These are phyloP conservation scores for Pyrus communis DNA, from an alignment of 306 rosid genomes.

Conservation along the genomic window DNA sequence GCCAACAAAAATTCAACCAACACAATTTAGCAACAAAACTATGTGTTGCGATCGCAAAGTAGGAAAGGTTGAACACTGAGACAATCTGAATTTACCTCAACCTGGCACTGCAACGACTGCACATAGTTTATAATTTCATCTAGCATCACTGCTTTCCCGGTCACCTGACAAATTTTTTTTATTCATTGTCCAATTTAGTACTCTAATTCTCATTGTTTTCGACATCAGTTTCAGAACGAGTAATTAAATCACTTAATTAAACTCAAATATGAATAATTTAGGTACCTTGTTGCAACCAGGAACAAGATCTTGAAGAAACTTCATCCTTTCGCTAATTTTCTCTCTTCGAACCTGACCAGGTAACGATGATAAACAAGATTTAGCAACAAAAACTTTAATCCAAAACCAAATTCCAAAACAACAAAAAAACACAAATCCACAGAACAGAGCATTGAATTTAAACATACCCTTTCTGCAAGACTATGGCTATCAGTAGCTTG, in stretches of 20 bases:
- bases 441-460: neutral
- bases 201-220: neutral
- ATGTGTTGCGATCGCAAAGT: neutral
- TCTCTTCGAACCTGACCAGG: constrained; percentile 74
- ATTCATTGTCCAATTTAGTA: neutral
- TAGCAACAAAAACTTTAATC: constrained; percentile 1
- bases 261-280: constrained; percentile 1
- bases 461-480: constrained; percentile 79
- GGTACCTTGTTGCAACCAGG: constrained; percentile 93
- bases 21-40: neutral
- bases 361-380: neutral
- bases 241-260: neutral
- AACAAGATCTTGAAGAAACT: constrained; percentile 87
- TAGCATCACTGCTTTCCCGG: constrained; percentile 91
- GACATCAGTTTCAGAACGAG: neutral
- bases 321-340: constrained; percentile 93
- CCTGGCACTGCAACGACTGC: constrained; percentile 65
- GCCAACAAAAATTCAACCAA: neutral
- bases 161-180: constrained; percentile 41
- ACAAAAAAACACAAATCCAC: neutral
- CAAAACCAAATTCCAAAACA: neutral
- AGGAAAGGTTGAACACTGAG: neutral
- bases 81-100: constrained; percentile 37
- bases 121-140: constrained; percentile 93
- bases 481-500: constrained; percentile 98